Conservation (phyloP, 768 basidiomycete species). For the Pleurotus cornucopiae region DNA sequence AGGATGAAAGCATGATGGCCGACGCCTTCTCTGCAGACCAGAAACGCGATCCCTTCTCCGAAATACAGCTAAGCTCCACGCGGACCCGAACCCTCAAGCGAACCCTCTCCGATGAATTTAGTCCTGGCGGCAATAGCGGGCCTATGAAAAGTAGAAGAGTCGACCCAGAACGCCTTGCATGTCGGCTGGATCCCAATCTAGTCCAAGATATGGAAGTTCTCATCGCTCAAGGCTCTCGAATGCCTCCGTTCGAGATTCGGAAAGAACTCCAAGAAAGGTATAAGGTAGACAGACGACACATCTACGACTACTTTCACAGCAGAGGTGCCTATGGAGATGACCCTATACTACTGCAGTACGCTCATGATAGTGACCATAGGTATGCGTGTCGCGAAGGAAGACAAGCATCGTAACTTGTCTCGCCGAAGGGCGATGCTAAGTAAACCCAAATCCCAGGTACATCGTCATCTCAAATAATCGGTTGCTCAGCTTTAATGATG, state of each 20-base stretch:
- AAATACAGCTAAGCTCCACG: conserved; percentile 5
- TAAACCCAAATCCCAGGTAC: not conserved
- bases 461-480: too few species aligned
- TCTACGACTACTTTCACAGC: conserved; percentile 79
- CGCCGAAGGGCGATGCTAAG: conserved; percentile 30
- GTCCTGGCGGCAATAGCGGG: conserved; percentile 24
- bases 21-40: not conserved
- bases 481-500: not conserved
- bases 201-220: conserved; percentile 71
- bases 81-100: conserved; percentile 5
- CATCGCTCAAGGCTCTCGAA: conserved; percentile 65
- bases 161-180: conserved; percentile 67
- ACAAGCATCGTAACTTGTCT: conserved; percentile 48
- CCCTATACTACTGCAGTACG: not conserved
- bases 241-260: conserved; percentile 70
- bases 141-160: conserved; percentile 48
- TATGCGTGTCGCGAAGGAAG: conserved; percentile 61
- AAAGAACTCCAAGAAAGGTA: conserved; percentile 71
- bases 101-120: conserved; percentile 4
- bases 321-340: conserved; percentile 29
- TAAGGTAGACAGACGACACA: conserved; percentile 65
- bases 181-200: conserved; percentile 60
- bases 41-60: conserved; percentile 7
- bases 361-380: conserved; percentile 23
- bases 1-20: not conserved